Conservation (phyloP, 305 asterid species). For the Fraxinus nigra region DNA sequence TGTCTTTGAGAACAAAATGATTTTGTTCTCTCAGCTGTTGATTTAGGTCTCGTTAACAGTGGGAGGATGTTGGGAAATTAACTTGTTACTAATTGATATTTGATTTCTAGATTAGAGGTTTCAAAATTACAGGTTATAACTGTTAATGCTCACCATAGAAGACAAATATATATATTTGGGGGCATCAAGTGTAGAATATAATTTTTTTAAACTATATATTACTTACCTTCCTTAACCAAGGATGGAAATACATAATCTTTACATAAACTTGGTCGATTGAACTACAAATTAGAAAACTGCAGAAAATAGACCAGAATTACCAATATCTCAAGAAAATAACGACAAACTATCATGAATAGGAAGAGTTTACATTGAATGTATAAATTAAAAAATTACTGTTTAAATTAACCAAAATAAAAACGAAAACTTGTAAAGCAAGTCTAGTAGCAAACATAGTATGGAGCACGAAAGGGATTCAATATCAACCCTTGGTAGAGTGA, state of each 20-base stretch:
- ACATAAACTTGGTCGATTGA: background rate
- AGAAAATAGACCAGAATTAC: background rate
- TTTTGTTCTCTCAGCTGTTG: background rate
- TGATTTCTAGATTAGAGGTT: background rate
- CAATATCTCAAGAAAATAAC: background rate
- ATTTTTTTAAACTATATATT: background rate
- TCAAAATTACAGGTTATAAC: background rate
- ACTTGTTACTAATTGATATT: background rate
- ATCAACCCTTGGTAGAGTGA: background rate
- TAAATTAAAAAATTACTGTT: background rate
- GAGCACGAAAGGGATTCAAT: background rate
- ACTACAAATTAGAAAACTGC: background rate
- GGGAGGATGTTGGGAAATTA: background rate
- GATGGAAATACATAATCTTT: background rate
- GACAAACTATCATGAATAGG: background rate
- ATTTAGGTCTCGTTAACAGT: background rate
- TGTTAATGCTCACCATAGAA: background rate
- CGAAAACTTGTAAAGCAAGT: background rate
- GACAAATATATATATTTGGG: background rate
- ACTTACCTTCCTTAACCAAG: background rate
- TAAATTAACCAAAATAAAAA: background rate
- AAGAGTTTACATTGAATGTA: background rate
- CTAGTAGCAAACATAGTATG: background rate
- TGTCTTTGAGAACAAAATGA: background rate
- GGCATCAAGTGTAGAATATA: background rate